These are phyloP conservation scores for Yamagishiella unicocca DNA, from an alignment of 139 green algal species.

Conservation along the genomic window DNA sequence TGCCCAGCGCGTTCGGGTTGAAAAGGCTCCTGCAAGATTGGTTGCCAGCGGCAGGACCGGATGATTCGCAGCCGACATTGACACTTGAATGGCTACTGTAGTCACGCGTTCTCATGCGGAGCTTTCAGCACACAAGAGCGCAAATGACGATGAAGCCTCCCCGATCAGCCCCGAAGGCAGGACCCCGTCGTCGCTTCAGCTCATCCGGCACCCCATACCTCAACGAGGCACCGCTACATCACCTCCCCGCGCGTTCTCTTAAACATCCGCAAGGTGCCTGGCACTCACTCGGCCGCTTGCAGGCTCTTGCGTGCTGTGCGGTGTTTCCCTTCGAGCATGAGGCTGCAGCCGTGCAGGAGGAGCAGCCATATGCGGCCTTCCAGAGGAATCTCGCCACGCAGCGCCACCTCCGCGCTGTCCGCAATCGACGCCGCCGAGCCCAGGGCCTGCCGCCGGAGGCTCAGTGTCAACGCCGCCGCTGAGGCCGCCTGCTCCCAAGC, in stretches of 20 bases:
- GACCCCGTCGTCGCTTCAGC: too few species aligned
- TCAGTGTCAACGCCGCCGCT: background rate
- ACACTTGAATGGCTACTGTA: too few species aligned
- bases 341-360: slow-evolving; percentile 38
- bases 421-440: background rate
- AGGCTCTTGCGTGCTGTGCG: background rate
- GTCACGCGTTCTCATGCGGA: too few species aligned
- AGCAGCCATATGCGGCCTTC: slow-evolving; percentile 43
- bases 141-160: too few species aligned
- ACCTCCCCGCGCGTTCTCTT: too few species aligned
- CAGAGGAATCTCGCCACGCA: slow-evolving; percentile 32
- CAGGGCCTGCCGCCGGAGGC: background rate
- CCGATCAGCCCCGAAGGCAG: too few species aligned
- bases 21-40: slow-evolving; percentile 49
- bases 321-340: slow-evolving; percentile 24
- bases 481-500: slow-evolving; percentile 10
- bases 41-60: too few species aligned
- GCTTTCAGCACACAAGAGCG: too few species aligned
- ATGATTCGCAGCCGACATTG: too few species aligned
- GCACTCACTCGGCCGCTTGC: slow-evolving; percentile 36
- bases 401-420: background rate
- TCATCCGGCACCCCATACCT: too few species aligned
- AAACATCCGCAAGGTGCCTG: too few species aligned
- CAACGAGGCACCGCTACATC: too few species aligned
- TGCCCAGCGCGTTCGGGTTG: slow-evolving; percentile 39